phyloP scores from a whole-genome alignment of 1,284 basidiomycete genomes.

The Tetrapyrgos nigripes region DNA sequence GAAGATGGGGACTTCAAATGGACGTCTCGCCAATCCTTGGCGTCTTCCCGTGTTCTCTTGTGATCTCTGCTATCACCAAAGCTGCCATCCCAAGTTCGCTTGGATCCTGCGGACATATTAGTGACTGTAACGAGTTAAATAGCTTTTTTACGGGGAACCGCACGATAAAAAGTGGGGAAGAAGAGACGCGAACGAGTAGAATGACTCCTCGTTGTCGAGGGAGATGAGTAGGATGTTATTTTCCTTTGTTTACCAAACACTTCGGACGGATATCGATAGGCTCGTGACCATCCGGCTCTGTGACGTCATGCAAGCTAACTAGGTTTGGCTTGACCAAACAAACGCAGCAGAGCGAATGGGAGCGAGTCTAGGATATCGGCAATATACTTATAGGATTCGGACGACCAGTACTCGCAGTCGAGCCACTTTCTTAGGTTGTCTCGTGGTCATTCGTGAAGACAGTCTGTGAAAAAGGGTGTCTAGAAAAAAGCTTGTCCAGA shows the following conservation, averaged over 20 bases:
- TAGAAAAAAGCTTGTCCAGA: too few species aligned
- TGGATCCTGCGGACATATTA: constrained; percentile 84
- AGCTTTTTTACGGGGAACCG: constrained; percentile 77
- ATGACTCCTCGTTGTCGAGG: background rate
- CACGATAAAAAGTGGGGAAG: constrained; percentile 64
- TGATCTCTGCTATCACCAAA: constrained; percentile 40
- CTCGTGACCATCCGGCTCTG: too few species aligned
- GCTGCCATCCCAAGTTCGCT: constrained; percentile 74
- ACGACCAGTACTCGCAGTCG: too few species aligned
- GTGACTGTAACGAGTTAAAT: constrained; percentile 64
- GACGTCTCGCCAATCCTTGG: constrained; percentile 79
- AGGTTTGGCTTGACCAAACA: too few species aligned
- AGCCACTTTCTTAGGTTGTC: too few species aligned
- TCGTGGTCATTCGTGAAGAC: too few species aligned
- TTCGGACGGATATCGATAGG: too few species aligned
- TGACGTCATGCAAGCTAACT: too few species aligned
- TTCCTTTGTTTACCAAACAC: background rate
- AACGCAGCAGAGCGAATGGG: too few species aligned
- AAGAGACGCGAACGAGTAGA: background rate
- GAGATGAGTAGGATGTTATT: background rate
- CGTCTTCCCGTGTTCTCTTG: constrained; percentile 65
- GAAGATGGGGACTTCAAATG: constrained; percentile 54
- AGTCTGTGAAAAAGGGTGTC: too few species aligned
- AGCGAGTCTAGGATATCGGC: too few species aligned
- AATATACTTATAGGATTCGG: too few species aligned